Base-by-base conservation (phyloP, 306 rosid species). In the Casuarina cunninghamiana region DNA sequence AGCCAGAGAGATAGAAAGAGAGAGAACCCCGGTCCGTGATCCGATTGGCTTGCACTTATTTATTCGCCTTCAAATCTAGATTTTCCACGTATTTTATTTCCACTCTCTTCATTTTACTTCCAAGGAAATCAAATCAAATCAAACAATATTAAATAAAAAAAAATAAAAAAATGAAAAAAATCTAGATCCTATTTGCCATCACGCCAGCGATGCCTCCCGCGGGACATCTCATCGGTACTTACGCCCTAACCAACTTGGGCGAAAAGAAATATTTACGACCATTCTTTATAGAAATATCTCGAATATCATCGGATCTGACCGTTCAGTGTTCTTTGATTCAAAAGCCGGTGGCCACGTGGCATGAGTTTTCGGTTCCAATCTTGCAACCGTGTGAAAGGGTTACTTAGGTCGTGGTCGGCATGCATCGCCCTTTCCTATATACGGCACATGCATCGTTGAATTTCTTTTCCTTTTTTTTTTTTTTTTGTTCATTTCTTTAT, bases 181-280 rank as follows among this genome's bases (percentile, higher is more conserved):
- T 48, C 51, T 48, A 2, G 51, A 48, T 46, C 50, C 11, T 46
- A 8, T 48, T 78, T 75, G 78, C 69, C 19, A 55, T 78, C 94
- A 88, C 74, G 91, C 88, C 67, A 90, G 90, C 90, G 89, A 90
- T 88, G 90, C 91, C 84, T 80, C 87, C 89, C 81, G 85, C 88
- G 85, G 35, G 72, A 88, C 74, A 80, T 80, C 38, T 69, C 91
- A 82, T 89, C 55, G 88, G 53, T 80, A 43, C 82, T 79, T 16
- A 74, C 90, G 80, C 88, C 90, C 51, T 17, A 85, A 4, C 38
- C 19, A 10, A 53, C 6, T 15, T 9, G 5, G 10, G 9, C n/a
- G 69, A 16, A 13, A 48, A 48, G 51, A 46, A 73, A 63, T 54
- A 54, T 53, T 5, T 51, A 37, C 26, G 12, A 42, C 15, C 16